Evolutionary conservation across 495 filamentous ascomycete species (phyloP).

Genomic region (Thermochaetoides thermophila): DNA sequence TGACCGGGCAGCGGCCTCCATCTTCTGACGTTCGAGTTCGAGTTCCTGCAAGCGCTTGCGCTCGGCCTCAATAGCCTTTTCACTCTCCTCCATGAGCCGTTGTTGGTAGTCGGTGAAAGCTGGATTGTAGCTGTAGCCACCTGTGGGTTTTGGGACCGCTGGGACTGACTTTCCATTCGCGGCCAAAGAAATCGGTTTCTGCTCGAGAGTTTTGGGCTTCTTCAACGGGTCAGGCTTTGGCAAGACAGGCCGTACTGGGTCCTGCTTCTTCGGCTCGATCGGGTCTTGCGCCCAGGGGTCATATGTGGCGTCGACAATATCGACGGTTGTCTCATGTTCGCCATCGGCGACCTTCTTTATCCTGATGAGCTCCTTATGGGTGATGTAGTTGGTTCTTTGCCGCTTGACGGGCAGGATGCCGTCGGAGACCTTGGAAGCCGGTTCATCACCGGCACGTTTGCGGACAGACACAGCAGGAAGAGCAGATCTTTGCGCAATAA

Average conservation of each 20-base stretch:
- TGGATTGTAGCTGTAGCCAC: conserved; percentile 84
- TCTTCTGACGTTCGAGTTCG: conserved; percentile 41
- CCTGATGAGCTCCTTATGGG: conserved; percentile 61
- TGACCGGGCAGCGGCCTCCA: conserved; percentile 37
- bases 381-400: conserved; percentile 58
- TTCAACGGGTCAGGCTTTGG: conserved; percentile 47
- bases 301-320: conserved; percentile 41
- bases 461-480: conserved; percentile 59
- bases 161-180: conserved; percentile 63
- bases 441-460: conserved; percentile 53
- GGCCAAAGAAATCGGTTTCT: conserved; percentile 63
- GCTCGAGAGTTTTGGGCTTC: conserved; percentile 60
- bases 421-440: conserved; percentile 33
- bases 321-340: conserved; percentile 40
- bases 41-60: conserved; percentile 56
- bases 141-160: conserved; percentile 62
- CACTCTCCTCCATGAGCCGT: conserved; percentile 55
- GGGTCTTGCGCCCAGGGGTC: conserved; percentile 69
- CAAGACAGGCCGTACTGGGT: conserved; percentile 43
- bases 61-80: conserved; percentile 66
- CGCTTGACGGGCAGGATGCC: conserved; percentile 65
- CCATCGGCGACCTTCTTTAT: conserved; percentile 66
- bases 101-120: conserved; percentile 68
- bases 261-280: conserved; percentile 13
- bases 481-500: conserved; percentile 68